phyloP scores from a whole-genome alignment of 192 early-diverging fungal species.

The Coemansia sp. region DNA sequence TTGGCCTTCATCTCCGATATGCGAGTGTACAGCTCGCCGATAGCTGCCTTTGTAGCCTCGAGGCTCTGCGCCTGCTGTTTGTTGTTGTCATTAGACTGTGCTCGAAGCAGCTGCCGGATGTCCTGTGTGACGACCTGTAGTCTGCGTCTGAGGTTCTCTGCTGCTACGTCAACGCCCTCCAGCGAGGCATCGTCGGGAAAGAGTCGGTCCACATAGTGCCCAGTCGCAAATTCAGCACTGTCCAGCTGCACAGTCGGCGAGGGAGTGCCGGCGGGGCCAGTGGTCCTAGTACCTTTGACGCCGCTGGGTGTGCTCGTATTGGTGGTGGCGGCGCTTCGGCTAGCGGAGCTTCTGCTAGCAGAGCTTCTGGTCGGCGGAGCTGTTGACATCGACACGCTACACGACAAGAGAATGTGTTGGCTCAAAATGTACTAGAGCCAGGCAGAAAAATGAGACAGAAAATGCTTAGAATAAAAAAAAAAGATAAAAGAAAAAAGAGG shows the following conservation, averaged over 20 bases:
- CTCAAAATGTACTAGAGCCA: slow-evolving; percentile 5
- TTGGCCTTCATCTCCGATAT: slow-evolving; percentile 87
- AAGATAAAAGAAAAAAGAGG: background rate
- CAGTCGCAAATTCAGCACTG: slow-evolving; percentile 67
- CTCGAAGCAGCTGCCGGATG: slow-evolving; percentile 71
- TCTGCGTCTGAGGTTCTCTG: slow-evolving; percentile 64
- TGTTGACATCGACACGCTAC: background rate
- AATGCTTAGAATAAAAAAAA: slow-evolving; percentile 14
- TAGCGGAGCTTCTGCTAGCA: background rate
- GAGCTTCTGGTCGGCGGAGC: background rate
- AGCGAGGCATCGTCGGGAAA: slow-evolving; percentile 67
- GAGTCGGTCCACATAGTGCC: slow-evolving; percentile 78
- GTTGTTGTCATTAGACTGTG: slow-evolving; percentile 66
- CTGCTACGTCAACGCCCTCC: slow-evolving; percentile 64
- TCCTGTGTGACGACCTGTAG: slow-evolving; percentile 66
- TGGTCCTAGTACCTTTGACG: background rate
- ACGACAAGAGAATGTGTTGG: slow-evolving; percentile 2
- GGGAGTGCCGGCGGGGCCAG: background rate
- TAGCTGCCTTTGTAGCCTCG: slow-evolving; percentile 72
- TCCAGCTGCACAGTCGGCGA: slow-evolving; percentile 15
- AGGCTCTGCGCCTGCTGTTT: slow-evolving; percentile 67
- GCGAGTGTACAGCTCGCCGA: slow-evolving; percentile 69
- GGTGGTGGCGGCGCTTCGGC: background rate
- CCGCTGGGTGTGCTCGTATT: slow-evolving; percentile 1
- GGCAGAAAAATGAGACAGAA: background rate